phyloP scores from a whole-genome alignment of 2,329 filamentous ascomycete genomes.

The Phyllosticta paracitricarpa region DNA sequence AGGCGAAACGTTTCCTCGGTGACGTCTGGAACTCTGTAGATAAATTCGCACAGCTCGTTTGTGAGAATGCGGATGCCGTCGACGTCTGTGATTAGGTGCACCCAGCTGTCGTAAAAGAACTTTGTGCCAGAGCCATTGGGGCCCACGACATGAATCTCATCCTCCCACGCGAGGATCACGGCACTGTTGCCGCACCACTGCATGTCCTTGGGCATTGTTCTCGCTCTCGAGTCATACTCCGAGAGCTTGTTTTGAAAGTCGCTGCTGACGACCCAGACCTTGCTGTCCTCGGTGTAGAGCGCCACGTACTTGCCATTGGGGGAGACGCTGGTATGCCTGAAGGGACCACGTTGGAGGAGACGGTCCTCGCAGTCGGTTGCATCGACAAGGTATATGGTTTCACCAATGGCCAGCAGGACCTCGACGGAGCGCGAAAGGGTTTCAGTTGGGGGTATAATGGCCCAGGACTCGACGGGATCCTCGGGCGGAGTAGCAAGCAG shows the following conservation, averaged over 20 bases:
- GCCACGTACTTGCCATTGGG: conserved; percentile 84
- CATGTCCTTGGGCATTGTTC: conserved; percentile 75
- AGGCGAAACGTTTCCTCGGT: conserved; percentile 84
- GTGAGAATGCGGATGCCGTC: conserved; percentile 88
- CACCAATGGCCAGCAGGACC: conserved; percentile 72
- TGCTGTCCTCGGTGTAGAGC: conserved; percentile 75
- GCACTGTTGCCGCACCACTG: conserved; percentile 97
- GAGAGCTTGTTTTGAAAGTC: conserved; percentile 90
- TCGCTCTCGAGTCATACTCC: conserved; percentile 81
- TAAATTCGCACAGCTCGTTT: conserved; percentile 90
- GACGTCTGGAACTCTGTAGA: conserved; percentile 85
- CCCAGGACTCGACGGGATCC: conserved; percentile 78
- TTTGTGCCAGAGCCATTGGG: conserved; percentile 65
- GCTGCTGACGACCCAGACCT: conserved; percentile 81
- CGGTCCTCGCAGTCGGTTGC: conserved; percentile 84
- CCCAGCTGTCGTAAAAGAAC: conserved; percentile 83
- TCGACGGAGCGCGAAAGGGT: conserved; percentile 90
- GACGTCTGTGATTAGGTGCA: conserved; percentile 77
- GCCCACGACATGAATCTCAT: conserved; percentile 90
- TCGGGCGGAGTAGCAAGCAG: conserved; percentile 66
- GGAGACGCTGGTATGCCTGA: conserved; percentile 81
- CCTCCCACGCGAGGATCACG: conserved; percentile 90
- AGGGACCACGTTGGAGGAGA: conserved; percentile 82
- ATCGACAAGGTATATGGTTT: conserved; percentile 80
- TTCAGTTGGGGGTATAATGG: conserved; percentile 74